Percentiles rank a stretch among this genome's conserved stretches.
phyloP scores from a whole-genome alignment of 805 yeast species.

The Candida rishiriensis region DNA sequence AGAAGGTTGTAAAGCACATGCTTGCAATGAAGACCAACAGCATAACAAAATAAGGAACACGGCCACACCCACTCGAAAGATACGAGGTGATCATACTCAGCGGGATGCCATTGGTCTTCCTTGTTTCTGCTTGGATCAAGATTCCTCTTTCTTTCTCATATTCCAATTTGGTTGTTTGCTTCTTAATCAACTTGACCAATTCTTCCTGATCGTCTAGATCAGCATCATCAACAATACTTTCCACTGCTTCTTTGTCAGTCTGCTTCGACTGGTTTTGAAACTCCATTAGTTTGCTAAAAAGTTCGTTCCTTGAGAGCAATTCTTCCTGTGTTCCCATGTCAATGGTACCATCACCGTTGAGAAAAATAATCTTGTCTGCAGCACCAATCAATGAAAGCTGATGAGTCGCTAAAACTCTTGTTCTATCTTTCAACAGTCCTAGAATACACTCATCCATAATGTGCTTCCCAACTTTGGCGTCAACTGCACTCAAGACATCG shows the following conservation, averaged over 20 bases:
- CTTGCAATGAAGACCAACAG: constrained; percentile 24
- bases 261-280: constrained; percentile 31
- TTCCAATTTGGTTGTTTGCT: constrained; percentile 13
- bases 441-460: constrained; percentile 56
- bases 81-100: constrained; percentile 47
- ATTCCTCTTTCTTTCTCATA: constrained; percentile 28
- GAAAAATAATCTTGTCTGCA: constrained; percentile 67
- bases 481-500: constrained; percentile 69
- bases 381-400: constrained; percentile 65
- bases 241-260: constrained; percentile 24
- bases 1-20: constrained; percentile 40
- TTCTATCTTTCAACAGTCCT: constrained; percentile 52
- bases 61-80: constrained; percentile 52
- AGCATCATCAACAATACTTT: constrained; percentile 11
- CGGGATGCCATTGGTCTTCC: constrained; percentile 53
- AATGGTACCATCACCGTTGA: constrained; percentile 60
- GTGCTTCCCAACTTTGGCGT: constrained; percentile 61
- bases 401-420: constrained; percentile 80
- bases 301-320: constrained; percentile 35
- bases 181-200: constrained; percentile 10
- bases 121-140: constrained; percentile 47
- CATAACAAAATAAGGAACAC: constrained; percentile 28
- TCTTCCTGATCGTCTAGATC: constrained; percentile 12
- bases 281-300: constrained; percentile 37
- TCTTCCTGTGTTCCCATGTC: constrained; percentile 59